A percentile compares a stretch with the other conserved stretches of the same genome.
phyloP scores from a whole-genome alignment of 2,329 filamentous ascomycete genomes.

The Botrytis paeoniae region DNA sequence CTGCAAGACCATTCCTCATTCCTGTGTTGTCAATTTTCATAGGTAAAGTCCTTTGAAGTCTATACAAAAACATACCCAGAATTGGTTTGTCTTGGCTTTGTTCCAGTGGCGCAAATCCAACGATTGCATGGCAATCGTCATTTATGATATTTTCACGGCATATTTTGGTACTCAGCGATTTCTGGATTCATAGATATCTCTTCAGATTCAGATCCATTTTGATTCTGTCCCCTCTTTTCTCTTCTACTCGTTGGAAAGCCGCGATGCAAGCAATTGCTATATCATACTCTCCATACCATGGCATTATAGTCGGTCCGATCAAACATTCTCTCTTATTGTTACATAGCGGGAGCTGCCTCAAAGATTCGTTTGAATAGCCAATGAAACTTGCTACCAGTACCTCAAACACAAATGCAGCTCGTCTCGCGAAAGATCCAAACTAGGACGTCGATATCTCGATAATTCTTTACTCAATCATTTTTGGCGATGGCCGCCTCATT shows the following conservation, averaged over 20 bases:
- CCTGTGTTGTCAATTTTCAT: not conserved
- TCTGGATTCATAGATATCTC: not conserved
- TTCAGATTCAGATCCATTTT: not conserved
- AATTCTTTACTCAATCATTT: not conserved
- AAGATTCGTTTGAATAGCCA: not conserved
- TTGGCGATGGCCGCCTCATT: not conserved
- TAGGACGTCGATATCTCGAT: not conserved
- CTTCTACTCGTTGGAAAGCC: not conserved
- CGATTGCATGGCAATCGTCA: not conserved
- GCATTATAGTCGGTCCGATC: slow-evolving; percentile 9
- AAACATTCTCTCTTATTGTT: not conserved
- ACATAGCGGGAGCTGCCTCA: not conserved
- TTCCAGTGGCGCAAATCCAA: not conserved
- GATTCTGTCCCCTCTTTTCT: not conserved
- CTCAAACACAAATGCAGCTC: not conserved
- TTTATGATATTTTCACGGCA: not conserved
- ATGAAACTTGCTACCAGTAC: not conserved
- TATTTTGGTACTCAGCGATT: not conserved
- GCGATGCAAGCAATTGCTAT: not conserved
- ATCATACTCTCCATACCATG: not conserved
- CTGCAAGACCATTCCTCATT: not conserved
- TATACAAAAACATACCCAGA: not conserved
- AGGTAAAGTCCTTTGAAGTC: not conserved
- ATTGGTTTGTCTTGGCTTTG: not conserved
- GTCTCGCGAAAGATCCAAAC: not conserved